Evolutionary conservation across 805 yeast genomes (phyloP).

Genomic region (Monosporozyma unispora): DNA sequence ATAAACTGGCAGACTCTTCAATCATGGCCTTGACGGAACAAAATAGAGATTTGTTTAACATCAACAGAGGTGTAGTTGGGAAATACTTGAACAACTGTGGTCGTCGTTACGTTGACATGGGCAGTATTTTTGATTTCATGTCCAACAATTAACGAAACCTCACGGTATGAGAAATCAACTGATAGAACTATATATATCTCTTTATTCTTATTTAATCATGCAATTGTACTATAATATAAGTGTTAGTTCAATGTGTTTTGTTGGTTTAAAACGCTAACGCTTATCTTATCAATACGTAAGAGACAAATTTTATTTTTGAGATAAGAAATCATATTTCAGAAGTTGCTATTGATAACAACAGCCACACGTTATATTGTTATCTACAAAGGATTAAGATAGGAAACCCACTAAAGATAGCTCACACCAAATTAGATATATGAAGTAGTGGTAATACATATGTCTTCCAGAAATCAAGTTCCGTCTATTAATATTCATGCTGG

Average conservation of each 20-base stretch:
- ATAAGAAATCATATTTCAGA: neutral
- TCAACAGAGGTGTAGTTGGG: constrained; percentile 50
- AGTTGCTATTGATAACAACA: neutral
- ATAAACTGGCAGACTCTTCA: constrained; percentile 38
- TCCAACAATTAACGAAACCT: neutral
- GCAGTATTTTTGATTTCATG: constrained; percentile 63
- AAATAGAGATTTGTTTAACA: constrained; percentile 52
- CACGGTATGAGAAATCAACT: neutral
- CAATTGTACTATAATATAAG: neutral
- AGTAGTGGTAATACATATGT: neutral
- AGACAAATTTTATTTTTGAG: neutral
- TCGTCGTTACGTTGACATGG: constrained; percentile 82
- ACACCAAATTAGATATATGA: neutral
- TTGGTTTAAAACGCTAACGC: no score
- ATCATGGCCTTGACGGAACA: constrained; percentile 71
- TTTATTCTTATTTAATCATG: neutral
- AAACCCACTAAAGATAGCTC: neutral
- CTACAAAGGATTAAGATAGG: no score
- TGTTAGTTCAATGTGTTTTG: no score
- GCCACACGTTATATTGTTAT: neutral
- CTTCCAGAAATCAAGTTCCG: neutral
- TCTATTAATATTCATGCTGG: neutral
- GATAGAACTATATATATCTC: neutral
- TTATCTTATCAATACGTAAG: neutral
- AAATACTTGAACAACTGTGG: constrained; percentile 76